Base-by-base conservation (phyloP, 2,329 filamentous ascomycete genomes). In the Neofusicoccum parvum region DNA sequence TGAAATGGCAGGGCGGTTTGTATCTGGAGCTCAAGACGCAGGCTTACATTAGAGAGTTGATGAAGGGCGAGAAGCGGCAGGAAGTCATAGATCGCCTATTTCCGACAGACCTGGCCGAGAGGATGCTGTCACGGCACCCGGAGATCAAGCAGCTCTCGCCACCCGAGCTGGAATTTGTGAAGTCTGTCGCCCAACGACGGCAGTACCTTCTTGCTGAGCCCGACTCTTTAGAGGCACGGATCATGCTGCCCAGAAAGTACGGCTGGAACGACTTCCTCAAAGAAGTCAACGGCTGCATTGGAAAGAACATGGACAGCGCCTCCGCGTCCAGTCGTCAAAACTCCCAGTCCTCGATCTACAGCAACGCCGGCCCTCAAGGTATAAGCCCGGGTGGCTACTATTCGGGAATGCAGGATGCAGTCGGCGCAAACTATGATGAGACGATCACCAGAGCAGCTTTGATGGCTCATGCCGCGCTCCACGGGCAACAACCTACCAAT, bases 21-120 rank as follows among this genome's bases (percentile, higher is more conserved):
- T 88, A 85, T 69, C 80, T 90, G 14, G 87, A 89, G 67, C 76
- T 90, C 17, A 90, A 90, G 75, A 89, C 88, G 1, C 88, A 90
- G 72, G 86, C 87, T 14, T 90, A 88, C 70, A 86, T 90, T 17
- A 41, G 37, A 20, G 56, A 48, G 32, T 37, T 65, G 54, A 65
- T 86, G 86, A 3, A 85, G 85, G 34, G 80, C 81, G 2, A 82
- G 83, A 56, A 83, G 41, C 45, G 46, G n/a, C 36, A 86, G 20
- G 82, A 87, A 48, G 79, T 88, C 34, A 75, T 90, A 34, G 82
- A 85, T 64, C 83, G 87, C 62, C 75, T 89, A 0, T 90, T 90
- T 69, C 87, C 87, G 0, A 74, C 81, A 34, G 82, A 87, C 66
- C 77, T 89, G 49, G 84, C 85, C 58, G 77, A 84, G 15, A 79